These are phyloP conservation scores for Linnemannia schmuckeri DNA, from an alignment of 192 early-diverging fungal species.

Conservation along the genomic window DNA sequence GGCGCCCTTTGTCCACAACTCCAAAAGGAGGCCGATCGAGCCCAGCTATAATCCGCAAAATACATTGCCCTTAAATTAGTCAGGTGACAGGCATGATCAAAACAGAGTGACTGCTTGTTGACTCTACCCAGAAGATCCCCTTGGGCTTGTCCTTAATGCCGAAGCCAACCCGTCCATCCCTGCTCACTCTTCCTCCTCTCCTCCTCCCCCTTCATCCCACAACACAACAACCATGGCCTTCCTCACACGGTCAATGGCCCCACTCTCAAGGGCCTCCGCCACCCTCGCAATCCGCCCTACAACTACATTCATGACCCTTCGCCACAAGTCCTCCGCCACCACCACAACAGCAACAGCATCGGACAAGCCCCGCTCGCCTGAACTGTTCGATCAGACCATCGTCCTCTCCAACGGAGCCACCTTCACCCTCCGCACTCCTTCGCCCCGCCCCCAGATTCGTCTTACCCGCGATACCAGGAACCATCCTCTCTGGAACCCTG, in stretches of 20 bases:
- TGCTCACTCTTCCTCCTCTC: not conserved
- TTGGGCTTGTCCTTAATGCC: not conserved
- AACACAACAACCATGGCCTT: slow-evolving; percentile 26
- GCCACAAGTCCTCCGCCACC: slow-evolving; percentile 25
- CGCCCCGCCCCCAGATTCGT: slow-evolving; percentile 86
- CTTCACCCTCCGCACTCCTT: slow-evolving; percentile 84
- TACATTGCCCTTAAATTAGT: not conserved
- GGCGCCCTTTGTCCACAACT: not conserved
- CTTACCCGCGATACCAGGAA: slow-evolving; percentile 94
- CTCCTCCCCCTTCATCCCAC: not conserved
- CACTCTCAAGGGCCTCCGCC: slow-evolving; percentile 18
- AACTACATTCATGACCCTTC: slow-evolving; percentile 8
- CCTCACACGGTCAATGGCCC: slow-evolving; percentile 35
- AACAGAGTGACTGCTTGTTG: slow-evolving; percentile 9
- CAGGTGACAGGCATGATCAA: not conserved
- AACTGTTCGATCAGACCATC: slow-evolving; percentile 86
- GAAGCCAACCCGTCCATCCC: not conserved
- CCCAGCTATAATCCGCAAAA: not conserved
- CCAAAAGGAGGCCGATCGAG: not conserved
- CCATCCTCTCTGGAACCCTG: slow-evolving; percentile 94
- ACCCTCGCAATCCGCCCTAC: slow-evolving; percentile 2
- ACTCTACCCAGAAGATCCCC: not conserved
- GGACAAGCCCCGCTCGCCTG: slow-evolving; percentile 60
- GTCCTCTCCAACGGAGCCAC: slow-evolving; percentile 92
- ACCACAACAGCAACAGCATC: slow-evolving; percentile 18